Conservation (phyloP, 2,329 filamentous ascomycete species). For the Diplodia corticola region DNA sequence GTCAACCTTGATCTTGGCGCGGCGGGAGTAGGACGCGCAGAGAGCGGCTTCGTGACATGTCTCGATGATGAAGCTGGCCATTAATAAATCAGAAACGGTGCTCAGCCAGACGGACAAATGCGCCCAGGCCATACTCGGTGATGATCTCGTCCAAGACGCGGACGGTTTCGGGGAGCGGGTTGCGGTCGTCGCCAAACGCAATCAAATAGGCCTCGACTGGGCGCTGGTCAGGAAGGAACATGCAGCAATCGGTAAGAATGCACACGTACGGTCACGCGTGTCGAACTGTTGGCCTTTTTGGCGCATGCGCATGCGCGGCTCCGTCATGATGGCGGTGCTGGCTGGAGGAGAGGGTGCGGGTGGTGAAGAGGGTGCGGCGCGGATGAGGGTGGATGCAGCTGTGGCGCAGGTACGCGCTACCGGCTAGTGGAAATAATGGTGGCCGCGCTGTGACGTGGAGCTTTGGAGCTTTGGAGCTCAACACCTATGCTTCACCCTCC, state of each 20-base stretch:
- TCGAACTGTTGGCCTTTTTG: constrained; percentile 51
- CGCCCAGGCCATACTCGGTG: constrained; percentile 61
- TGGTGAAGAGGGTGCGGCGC: neutral
- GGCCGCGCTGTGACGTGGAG: constrained; percentile 19
- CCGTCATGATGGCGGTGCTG: constrained; percentile 41
- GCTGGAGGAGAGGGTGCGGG: neutral
- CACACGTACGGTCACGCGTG: constrained; percentile 41
- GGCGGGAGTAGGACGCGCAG: constrained; percentile 79
- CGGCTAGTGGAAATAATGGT: neutral
- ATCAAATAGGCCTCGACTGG: constrained; percentile 73
- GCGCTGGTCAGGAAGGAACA: constrained; percentile 21
- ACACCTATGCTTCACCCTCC: neutral
- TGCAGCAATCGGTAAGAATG: neutral
- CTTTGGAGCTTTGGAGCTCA: constrained; percentile 19
- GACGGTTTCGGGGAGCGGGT: constrained; percentile 80
- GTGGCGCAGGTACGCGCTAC: neutral
- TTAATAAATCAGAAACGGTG: neutral
- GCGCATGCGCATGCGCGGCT: constrained; percentile 51
- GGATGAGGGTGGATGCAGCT: neutral
- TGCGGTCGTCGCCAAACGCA: constrained; percentile 74
- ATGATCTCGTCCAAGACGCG: constrained; percentile 91
- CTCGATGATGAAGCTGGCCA: constrained; percentile 74
- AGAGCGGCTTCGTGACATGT: constrained; percentile 87
- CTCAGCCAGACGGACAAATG: neutral
- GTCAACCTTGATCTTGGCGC: constrained; percentile 96